phyloP scores from a whole-genome alignment of 768 basidiomycete species.

The Podaxis pistillaris region DNA sequence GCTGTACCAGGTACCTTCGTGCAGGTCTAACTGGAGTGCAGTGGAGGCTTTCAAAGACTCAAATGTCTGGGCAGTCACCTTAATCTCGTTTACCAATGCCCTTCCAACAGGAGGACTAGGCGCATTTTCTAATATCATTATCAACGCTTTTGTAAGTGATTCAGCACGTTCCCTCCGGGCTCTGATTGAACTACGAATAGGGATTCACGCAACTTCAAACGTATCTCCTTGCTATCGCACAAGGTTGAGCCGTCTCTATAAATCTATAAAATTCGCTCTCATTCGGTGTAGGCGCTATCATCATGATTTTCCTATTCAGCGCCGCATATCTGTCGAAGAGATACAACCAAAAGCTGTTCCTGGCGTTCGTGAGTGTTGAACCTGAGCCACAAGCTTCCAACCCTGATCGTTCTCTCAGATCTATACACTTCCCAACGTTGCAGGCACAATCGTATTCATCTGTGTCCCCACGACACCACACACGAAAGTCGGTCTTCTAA shows the following conservation, averaged over 20 bases:
- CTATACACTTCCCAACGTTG: conserved; percentile 46
- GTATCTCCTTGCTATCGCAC: conserved; percentile 49
- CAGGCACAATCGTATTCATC: conserved; percentile 49
- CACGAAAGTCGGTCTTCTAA: conserved; percentile 44
- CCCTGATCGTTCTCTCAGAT: conserved; percentile 23
- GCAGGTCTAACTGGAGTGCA: conserved; percentile 14
- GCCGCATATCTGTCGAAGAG: conserved; percentile 40
- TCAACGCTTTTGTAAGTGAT: conserved; percentile 39
- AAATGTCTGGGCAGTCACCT: conserved; percentile 42
- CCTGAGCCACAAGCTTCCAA: not conserved
- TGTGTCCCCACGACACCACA: conserved; percentile 33
- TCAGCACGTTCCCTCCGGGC: not conserved
- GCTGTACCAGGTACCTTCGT: not conserved
- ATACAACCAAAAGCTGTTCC: conserved; percentile 43
- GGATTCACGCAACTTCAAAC: conserved; percentile 50
- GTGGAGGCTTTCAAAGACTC: conserved; percentile 45
- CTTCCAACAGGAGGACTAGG: conserved; percentile 47
- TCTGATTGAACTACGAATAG: conserved; percentile 18
- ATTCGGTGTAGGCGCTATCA: conserved; percentile 29
- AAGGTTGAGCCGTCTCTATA: conserved; percentile 22
- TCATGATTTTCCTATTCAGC: conserved; percentile 43
- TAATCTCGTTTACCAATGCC: conserved; percentile 48
- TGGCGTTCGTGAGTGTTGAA: conserved; percentile 35
- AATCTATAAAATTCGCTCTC: conserved; percentile 11
- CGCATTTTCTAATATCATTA: conserved; percentile 52